Percentiles rank a stretch among this genome's conserved stretches.
Conservation (phyloP, 2,329 filamentous ascomycete genomes). For the Aulographum hederae region DNA sequence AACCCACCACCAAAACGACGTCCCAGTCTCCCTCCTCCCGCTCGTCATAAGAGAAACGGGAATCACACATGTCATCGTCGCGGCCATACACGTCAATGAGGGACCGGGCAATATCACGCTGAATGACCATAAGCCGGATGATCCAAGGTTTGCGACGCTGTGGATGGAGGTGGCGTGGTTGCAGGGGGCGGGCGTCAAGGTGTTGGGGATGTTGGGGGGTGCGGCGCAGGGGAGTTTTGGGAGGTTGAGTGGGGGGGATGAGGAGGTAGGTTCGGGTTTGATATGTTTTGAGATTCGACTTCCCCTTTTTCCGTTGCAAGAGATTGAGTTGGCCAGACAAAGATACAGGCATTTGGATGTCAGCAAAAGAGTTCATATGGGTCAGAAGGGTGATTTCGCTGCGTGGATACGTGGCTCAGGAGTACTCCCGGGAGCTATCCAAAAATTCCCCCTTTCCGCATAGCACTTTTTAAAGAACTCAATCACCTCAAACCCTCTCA, state of each 20-base stretch:
- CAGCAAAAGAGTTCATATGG: too few relatives aligned
- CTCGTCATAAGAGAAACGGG: conserved; percentile 40
- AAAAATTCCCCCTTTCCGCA: too few relatives aligned
- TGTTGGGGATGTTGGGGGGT: conserved; percentile 76
- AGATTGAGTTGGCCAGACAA: conserved; percentile 16
- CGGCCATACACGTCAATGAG: conserved; percentile 67
- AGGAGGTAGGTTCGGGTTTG: not conserved
- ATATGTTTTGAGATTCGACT: too few relatives aligned
- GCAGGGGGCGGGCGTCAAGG: conserved; percentile 55
- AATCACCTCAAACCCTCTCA: conserved; percentile 7
- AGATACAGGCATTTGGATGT: too few relatives aligned
- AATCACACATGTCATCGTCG: conserved; percentile 68
- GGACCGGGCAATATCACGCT: conserved; percentile 50
- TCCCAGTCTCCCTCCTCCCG: conserved; percentile 42
- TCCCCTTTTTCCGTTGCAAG: too few relatives aligned
- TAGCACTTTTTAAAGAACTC: too few relatives aligned
- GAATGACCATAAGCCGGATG: conserved; percentile 59
- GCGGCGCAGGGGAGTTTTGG: conserved; percentile 59
- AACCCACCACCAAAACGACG: conserved; percentile 39
- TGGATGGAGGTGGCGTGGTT: conserved; percentile 63
- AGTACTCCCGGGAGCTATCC: too few relatives aligned
- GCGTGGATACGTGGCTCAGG: too few relatives aligned
- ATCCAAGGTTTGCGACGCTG: conserved; percentile 48
- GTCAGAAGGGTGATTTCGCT: too few relatives aligned
- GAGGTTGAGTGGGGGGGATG: conserved; percentile 34